Percentiles rank a stretch among this genome's conserved stretches.
Evolutionary conservation across 2,329 filamentous ascomycete genomes (phyloP).

Genomic region (Colletotrichum brevisporum): DNA sequence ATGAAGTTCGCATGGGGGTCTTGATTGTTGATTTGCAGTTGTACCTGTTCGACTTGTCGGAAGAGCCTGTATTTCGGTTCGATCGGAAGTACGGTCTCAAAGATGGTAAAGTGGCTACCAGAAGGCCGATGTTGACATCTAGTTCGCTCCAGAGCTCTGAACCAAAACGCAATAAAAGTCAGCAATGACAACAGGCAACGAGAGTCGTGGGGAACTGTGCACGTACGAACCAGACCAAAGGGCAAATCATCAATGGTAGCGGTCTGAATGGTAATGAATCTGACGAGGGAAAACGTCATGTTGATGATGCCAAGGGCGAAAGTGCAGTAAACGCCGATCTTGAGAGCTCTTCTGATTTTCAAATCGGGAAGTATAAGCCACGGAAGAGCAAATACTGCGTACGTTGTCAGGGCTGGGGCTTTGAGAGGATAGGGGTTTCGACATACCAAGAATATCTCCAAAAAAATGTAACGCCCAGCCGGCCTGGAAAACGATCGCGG

Average conservation of each 20-base stretch:
- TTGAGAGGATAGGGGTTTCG: background rate
- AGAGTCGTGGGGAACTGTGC: background rate
- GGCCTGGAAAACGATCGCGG: slow-evolving; percentile 29
- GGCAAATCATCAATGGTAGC: slow-evolving; percentile 24
- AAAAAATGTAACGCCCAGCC: slow-evolving; percentile 37
- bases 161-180: background rate
- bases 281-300: slow-evolving; percentile 32
- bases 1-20: slow-evolving; percentile 12
- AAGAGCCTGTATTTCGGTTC: slow-evolving; percentile 17
- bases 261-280: slow-evolving; percentile 38
- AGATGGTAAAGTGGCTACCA: slow-evolving; percentile 34
- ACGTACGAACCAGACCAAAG: slow-evolving; percentile 32
- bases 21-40: slow-evolving; percentile 32
- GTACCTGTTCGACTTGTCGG: slow-evolving; percentile 27
- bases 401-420: background rate
- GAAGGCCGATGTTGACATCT: slow-evolving; percentile 30
- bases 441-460: slow-evolving; percentile 24
- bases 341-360: slow-evolving; percentile 28
- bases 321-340: slow-evolving; percentile 34
- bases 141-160: slow-evolving; percentile 35
- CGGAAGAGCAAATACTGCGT: slow-evolving; percentile 21
- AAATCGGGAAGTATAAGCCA: slow-evolving; percentile 33
- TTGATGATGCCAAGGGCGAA: slow-evolving; percentile 38
- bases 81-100: slow-evolving; percentile 36
- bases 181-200: background rate